A percentile compares a stretch with the other conserved stretches of the same genome.
Conservation (phyloP, 805 yeast species). For the Candida mattraensis region DNA sequence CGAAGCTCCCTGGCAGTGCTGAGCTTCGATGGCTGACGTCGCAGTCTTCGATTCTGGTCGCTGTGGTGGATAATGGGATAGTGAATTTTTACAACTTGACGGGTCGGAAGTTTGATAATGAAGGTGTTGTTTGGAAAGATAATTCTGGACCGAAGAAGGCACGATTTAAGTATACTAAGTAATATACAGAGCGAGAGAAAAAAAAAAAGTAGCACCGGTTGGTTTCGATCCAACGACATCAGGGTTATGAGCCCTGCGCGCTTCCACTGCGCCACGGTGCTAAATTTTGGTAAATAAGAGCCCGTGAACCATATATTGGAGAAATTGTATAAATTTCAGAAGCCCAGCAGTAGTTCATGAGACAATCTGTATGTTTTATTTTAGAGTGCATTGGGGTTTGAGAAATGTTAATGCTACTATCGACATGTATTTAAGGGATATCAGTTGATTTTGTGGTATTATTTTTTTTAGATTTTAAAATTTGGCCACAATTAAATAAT, state of each 20-base stretch:
- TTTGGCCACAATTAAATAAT: no score
- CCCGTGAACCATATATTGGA: constrained; percentile 1
- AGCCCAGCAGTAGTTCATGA: no score
- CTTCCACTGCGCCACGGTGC: constrained; percentile 99
- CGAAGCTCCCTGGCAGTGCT: constrained; percentile 45
- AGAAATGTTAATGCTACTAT: no score
- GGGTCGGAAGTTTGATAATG: constrained; percentile 45
- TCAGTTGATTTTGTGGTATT: no score
- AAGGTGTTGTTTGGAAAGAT: constrained; percentile 32
- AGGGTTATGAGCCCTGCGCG: constrained; percentile 99
- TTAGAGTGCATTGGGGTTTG: no score
- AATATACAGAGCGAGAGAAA: no score
- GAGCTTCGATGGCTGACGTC: constrained; percentile 41
- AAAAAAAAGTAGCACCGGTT: constrained; percentile 74
- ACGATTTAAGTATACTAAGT: no score
- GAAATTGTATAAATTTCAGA: no score
- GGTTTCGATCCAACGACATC: constrained; percentile 98
- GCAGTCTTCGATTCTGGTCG: constrained; percentile 54
- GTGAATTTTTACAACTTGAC: constrained; percentile 60
- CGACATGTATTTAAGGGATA: no score
- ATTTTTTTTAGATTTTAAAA: no score
- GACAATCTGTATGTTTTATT: no score
- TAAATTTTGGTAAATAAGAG: constrained; percentile 21
- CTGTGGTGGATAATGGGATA: constrained; percentile 73
- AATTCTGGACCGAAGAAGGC: constrained; percentile 3